phyloP scores from a whole-genome alignment of 805 yeast species.

The Starmerella floricola region DNA sequence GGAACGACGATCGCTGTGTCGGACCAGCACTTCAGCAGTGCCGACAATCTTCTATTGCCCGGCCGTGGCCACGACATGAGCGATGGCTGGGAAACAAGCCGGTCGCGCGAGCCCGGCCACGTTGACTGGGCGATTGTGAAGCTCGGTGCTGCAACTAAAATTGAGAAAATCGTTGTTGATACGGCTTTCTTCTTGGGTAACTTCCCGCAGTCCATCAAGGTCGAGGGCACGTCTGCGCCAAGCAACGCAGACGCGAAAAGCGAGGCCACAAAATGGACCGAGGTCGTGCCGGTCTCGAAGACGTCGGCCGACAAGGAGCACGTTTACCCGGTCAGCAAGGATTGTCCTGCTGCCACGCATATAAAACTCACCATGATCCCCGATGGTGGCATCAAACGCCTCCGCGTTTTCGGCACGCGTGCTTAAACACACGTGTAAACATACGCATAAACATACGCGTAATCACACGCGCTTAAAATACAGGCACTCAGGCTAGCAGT shows the following conservation, averaged over 20 bases:
- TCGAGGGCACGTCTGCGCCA: slow-evolving; percentile 46
- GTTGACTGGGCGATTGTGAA: slow-evolving; percentile 83
- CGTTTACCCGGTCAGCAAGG: slow-evolving; percentile 27
- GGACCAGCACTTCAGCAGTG: slow-evolving; percentile 91
- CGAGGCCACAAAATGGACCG: slow-evolving; percentile 44
- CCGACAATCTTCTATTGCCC: slow-evolving; percentile 77
- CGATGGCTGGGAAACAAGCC: slow-evolving; percentile 95
- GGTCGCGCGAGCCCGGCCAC: slow-evolving; percentile 76
- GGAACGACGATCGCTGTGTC: slow-evolving; percentile 75
- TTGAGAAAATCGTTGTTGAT: slow-evolving; percentile 58
- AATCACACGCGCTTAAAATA: too few relatives aligned
- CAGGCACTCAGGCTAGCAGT: too few relatives aligned
- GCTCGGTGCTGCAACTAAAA: slow-evolving; percentile 52
- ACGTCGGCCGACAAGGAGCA: slow-evolving; percentile 83
- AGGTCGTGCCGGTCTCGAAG: slow-evolving; percentile 52
- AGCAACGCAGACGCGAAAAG: slow-evolving; percentile 32
- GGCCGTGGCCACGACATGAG: slow-evolving; percentile 95
- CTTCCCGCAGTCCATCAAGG: slow-evolving; percentile 67
- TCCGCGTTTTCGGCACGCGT: slow-evolving; percentile 61
- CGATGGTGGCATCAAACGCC: slow-evolving; percentile 92
- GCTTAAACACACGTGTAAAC: too few relatives aligned
- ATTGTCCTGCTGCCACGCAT: slow-evolving; percentile 41
- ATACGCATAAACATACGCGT: too few relatives aligned
- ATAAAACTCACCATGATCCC: slow-evolving; percentile 77
- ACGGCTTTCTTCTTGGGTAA: slow-evolving; percentile 93